Evolutionary conservation across 179 eudicot species (phyloP), one percentile per base, ranked within the genome.

Genomic region (Silene noctiflora): DNA sequence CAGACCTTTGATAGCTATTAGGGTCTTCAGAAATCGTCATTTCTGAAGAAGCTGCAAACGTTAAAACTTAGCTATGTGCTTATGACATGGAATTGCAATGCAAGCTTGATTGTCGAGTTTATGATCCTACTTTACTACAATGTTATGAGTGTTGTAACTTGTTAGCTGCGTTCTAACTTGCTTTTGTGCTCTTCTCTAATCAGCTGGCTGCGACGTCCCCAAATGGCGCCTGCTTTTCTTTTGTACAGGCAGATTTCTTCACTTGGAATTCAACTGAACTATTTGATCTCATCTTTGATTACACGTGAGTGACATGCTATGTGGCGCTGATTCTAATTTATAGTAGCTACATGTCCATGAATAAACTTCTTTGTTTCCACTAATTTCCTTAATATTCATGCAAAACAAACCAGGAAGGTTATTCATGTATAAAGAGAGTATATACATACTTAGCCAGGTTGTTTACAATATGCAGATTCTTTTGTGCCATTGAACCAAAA

Each of bases 231-330:
- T 80, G 80, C 76, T 76, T 81, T 69, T 83, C 88, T 64, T 88
- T 91, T 81, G 31, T 88, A 67, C 76, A 82, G 80, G 83, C 75
- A 71, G 96, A 93, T 76, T 91, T 93, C 86, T 93, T 93, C 87
- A 77, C 88, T 72, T 91, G 97, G 98, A 66, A 78, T 44, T 88
- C 94, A 21, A 76, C 84, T 70, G 86, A 72, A 72, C 46, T 85
- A 77, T 93, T 93, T 79, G 98, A 93, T 86, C 88, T 91, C 87
- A 84, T 93, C 75, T 89, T 91, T 76, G 98, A 93, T 82, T 91
- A 91, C 74, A 91, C 97, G 98, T 93, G 83, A 93, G 98, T 72
- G 66, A 55, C 66, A 72, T 25, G 33, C 35, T 63, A 51, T 39
- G 58, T 14, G 25, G n/a, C n/a, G n/a, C n/a, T n/a, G n/a, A n/a